Evolutionary conservation across 2,329 filamentous ascomycete species (phyloP).

Genomic region (Lasiodiplodia gonubiensis): DNA sequence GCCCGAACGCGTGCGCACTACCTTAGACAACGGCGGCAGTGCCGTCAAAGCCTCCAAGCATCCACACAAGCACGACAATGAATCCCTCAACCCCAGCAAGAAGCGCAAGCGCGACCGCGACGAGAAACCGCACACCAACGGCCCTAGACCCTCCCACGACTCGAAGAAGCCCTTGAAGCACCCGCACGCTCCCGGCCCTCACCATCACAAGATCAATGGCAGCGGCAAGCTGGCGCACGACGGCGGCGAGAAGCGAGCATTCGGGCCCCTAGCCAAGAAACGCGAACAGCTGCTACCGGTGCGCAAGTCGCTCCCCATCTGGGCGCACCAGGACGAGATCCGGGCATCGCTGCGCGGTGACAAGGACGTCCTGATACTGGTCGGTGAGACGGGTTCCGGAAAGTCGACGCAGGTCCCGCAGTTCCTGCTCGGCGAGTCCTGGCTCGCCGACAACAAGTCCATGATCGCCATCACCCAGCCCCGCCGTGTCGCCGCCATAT

Average conservation of each 20-base stretch:
- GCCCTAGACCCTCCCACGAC: slow-evolving; percentile 13
- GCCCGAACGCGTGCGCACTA: slow-evolving; percentile 50
- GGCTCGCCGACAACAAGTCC: slow-evolving; percentile 76
- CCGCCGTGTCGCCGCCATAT: slow-evolving; percentile 89
- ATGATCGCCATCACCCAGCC: slow-evolving; percentile 91
- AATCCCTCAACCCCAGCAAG: slow-evolving; percentile 34
- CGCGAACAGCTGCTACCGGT: slow-evolving; percentile 55
- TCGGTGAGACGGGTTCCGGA: slow-evolving; percentile 94
- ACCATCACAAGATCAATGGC: slow-evolving; percentile 1
- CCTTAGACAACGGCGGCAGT: slow-evolving; percentile 43
- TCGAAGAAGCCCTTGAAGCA: background rate
- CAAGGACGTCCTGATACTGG: slow-evolving; percentile 79
- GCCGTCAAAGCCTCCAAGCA: slow-evolving; percentile 29
- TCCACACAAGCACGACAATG: slow-evolving; percentile 1
- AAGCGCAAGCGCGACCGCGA: slow-evolving; percentile 41
- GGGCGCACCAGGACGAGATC: slow-evolving; percentile 74
- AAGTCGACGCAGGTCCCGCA: slow-evolving; percentile 98
- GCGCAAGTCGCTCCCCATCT: slow-evolving; percentile 79
- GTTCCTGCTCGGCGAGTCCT: slow-evolving; percentile 78
- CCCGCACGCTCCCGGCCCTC: background rate
- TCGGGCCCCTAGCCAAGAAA: slow-evolving; percentile 46
- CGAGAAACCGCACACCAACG: background rate
- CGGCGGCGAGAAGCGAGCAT: background rate
- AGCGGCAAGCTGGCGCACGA: background rate
- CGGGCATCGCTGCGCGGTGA: slow-evolving; percentile 63